Base-by-base conservation (phyloP, 805 yeast species). In the Scheffersomyces coipomensis region DNA sequence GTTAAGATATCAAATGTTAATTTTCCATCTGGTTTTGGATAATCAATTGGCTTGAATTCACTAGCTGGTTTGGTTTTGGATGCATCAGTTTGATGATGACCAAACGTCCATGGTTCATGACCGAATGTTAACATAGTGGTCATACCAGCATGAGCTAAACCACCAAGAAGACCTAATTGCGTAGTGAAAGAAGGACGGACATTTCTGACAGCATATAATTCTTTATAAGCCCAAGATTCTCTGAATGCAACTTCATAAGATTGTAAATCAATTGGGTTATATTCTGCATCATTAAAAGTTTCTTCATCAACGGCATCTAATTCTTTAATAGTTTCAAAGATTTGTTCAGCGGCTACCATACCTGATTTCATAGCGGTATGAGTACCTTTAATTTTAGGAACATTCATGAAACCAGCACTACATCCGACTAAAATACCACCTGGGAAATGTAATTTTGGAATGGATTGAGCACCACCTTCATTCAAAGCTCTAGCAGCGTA, bases 311-410 rank as follows among this genome's bases (percentile, higher is more conserved):
- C 62, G 15, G 66, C 61, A 2, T 77, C 70, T 36, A 85, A 64
- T 7, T 67, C 74, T 34, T 55, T 57, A 31, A 68, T 44, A 18
- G 42, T 45, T 3, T 72, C 68, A 53, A 71, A 88, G 30, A 89
- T 85, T 17, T 76, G 59, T 54, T 93, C 97, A 2, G 98, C 99
- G 2, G 99, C 99, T 21, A 93, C 63, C 76, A 93, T 83, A 23
- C 98, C 99, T 8, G 93, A 76, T 63, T 93, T 93, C 81, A 93
- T 88, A 1, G 99, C 98, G 1, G 97, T 91, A 61, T 93, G 99
- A 0, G 97, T 83, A 12, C 99, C 99, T 66, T 93, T 93, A 55
- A 93, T 87, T 62, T 91, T 93, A 38, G 99, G 97, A 32, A 93
- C 98, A 58, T 93, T 93, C 79, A 93, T 78, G 62, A 93, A 91